Conservation (phyloP, 2,329 filamentous ascomycete species). For the Trichoderma sp. region DNA sequence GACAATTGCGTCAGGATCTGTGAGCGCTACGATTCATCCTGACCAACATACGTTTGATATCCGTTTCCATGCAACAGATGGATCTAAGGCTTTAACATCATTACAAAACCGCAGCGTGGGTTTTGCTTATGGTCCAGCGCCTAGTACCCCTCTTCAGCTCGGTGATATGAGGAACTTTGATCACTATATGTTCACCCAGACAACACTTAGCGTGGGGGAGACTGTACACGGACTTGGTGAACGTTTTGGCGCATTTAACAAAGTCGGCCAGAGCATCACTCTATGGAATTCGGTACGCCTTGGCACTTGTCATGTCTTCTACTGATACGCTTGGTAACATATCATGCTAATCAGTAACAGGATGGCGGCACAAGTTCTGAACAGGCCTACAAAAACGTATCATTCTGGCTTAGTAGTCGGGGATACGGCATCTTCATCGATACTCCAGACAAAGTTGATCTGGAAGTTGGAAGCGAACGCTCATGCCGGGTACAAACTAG, state of each 20-base stretch:
- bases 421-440: conserved; percentile 78
- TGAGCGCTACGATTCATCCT: conserved; percentile 37
- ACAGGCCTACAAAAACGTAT: conserved; percentile 70
- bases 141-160: conserved; percentile 35
- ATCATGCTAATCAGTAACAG: neutral
- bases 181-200: conserved; percentile 58
- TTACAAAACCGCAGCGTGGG: conserved; percentile 41
- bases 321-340: neutral
- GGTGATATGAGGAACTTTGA: conserved; percentile 43
- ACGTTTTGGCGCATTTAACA: conserved; percentile 73
- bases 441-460: conserved; percentile 64
- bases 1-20: conserved; percentile 36
- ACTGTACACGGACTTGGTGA: conserved; percentile 73
- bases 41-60: conserved; percentile 40
- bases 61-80: conserved; percentile 39
- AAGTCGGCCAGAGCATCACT: conserved; percentile 67
- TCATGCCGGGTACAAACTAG: conserved; percentile 68
- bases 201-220: conserved; percentile 57
- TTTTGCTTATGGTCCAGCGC: conserved; percentile 37
- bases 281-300: conserved; percentile 51
- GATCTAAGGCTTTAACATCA: conserved; percentile 38
- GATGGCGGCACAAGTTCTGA: conserved; percentile 66
- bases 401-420: conserved; percentile 67
- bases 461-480: conserved; percentile 74
- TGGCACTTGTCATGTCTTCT: neutral